Evolutionary conservation across 1,139 yeast species (phyloP).

Genomic region (Lipomyces yarrowii): DNA sequence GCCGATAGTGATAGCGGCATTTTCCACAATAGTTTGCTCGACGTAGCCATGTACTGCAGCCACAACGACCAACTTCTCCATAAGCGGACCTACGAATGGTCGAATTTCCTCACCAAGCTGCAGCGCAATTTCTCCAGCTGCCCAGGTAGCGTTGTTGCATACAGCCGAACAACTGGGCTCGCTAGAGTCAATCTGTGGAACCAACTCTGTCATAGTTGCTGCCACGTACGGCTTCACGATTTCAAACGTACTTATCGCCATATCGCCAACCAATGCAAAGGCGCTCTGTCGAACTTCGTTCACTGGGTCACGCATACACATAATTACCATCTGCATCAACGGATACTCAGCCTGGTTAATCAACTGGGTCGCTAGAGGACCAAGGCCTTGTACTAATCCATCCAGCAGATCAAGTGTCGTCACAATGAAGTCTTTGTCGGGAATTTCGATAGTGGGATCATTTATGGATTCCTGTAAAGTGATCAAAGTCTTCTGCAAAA

Average conservation of each 20-base stretch:
- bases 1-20: slow-evolving; percentile 93
- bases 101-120: slow-evolving; percentile 56
- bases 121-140: slow-evolving; percentile 82
- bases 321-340: slow-evolving; percentile 63
- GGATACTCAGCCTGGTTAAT: slow-evolving; percentile 47
- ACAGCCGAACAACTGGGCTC: slow-evolving; percentile 58
- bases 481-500: slow-evolving; percentile 68
- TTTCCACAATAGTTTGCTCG: slow-evolving; percentile 63
- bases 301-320: slow-evolving; percentile 73
- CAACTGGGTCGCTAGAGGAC: slow-evolving; percentile 61
- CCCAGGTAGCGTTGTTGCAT: slow-evolving; percentile 91
- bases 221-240: slow-evolving; percentile 61
- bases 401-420: slow-evolving; percentile 88
- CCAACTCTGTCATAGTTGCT: slow-evolving; percentile 61
- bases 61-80: slow-evolving; percentile 65
- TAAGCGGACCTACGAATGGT: slow-evolving; percentile 63
- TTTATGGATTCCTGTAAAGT: slow-evolving; percentile 64
- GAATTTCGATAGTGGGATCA: slow-evolving; percentile 71
- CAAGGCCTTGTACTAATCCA: slow-evolving; percentile 89
- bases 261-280: slow-evolving; percentile 87
- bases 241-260: slow-evolving; percentile 65
- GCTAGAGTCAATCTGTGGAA: slow-evolving; percentile 61
- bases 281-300: slow-evolving; percentile 92
- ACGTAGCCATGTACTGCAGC: slow-evolving; percentile 50
- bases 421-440: slow-evolving; percentile 88